Evolutionary conservation across 768 basidiomycete species (phyloP).

Genomic region (Termitomyces sp.): DNA sequence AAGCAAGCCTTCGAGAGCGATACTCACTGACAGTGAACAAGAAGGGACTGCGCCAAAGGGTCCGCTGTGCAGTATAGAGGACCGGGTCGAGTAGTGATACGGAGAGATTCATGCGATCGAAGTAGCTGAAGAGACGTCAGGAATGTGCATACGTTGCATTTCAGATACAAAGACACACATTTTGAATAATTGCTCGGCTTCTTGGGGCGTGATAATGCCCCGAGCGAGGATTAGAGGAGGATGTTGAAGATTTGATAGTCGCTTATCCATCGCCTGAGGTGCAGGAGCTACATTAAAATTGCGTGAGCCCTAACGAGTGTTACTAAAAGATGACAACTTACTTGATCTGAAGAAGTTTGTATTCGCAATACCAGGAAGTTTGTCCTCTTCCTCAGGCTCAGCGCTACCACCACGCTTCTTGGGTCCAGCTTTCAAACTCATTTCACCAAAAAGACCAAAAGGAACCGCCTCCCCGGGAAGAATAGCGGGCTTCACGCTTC

Average conservation of each 20-base stretch:
- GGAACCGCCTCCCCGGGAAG: conserved; percentile 62
- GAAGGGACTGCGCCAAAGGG: conserved; percentile 84
- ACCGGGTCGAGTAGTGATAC: conserved; percentile 76
- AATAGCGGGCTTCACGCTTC: conserved; percentile 46
- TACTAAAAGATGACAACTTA: not conserved
- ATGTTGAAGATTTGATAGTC: conserved; percentile 37
- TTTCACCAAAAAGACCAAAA: conserved; percentile 71
- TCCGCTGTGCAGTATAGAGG: conserved; percentile 80
- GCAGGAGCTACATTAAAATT: conserved; percentile 30
- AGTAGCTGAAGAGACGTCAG: conserved; percentile 47
- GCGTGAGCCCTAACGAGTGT: not conserved
- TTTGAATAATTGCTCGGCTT: conserved; percentile 70
- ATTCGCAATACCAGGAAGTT: conserved; percentile 62
- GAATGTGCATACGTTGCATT: not conserved
- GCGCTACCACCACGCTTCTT: conserved; percentile 30
- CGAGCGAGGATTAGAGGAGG: conserved; percentile 64
- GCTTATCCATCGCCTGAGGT: conserved; percentile 35
- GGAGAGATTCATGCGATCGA: conserved; percentile 75
- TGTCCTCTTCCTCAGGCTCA: conserved; percentile 34
- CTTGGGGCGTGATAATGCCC: conserved; percentile 56
- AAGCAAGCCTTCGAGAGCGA: not conserved
- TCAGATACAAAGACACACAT: conserved; percentile 42
- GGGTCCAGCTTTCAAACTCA: conserved; percentile 45
- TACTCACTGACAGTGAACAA: conserved; percentile 85
- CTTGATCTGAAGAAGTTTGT: conserved; percentile 66